Evolutionary conservation across 1,284 basidiomycete species (phyloP).

Genomic region (Ganoderma resinaceum): DNA sequence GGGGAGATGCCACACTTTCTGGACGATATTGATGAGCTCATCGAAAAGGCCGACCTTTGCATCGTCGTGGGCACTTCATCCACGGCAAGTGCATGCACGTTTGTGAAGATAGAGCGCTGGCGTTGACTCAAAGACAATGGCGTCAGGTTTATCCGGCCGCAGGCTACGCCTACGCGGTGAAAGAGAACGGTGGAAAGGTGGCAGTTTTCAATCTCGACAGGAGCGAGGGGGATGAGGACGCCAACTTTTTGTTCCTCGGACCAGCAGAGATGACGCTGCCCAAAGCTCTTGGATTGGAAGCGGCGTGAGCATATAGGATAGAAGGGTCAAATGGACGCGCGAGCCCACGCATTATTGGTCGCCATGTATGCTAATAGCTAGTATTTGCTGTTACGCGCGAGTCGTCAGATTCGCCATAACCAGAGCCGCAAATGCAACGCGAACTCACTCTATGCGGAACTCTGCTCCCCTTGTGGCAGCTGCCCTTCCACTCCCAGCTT

Average conservation of each 20-base stretch:
- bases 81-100: conserved; percentile 46
- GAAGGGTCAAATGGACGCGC: conserved; percentile 5
- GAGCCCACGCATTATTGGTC: conserved; percentile 15
- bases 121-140: not conserved
- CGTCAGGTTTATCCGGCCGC: conserved; percentile 56
- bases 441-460: conserved; percentile 1
- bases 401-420: not conserved
- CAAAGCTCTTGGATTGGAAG: conserved; percentile 24
- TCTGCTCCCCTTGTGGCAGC: not conserved
- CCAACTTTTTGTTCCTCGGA: conserved; percentile 27
- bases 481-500: not conserved
- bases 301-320: not conserved
- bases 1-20: conserved; percentile 58
- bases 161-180: conserved; percentile 41
- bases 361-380: conserved; percentile 8
- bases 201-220: conserved; percentile 22
- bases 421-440: not conserved
- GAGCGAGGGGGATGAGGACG: conserved; percentile 25
- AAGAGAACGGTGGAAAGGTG: conserved; percentile 12
- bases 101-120: not conserved
- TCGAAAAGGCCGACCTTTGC: conserved; percentile 61
- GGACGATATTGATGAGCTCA: conserved; percentile 50
- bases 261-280: conserved; percentile 26
- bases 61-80: conserved; percentile 72
- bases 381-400: not conserved